Conservation (phyloP, 768 basidiomycete genomes). For the Strobilomyces echinocephalus region DNA sequence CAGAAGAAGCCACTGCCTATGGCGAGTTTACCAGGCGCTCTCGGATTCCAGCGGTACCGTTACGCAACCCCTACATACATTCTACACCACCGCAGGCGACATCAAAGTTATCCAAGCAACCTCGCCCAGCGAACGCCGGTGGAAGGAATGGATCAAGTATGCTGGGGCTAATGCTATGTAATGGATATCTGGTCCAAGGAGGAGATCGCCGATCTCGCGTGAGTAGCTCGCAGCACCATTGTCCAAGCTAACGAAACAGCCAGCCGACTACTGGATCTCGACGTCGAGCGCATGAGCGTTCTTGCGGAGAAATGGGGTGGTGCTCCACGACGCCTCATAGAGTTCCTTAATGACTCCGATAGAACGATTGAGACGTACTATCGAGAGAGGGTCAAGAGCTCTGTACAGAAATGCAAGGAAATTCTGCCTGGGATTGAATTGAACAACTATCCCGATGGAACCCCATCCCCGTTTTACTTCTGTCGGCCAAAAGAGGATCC, state of each 20-base stretch:
- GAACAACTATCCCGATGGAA: no score
- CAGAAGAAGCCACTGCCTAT: neutral
- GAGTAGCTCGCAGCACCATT: neutral
- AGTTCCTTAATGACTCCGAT: neutral
- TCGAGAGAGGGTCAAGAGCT: accelerated
- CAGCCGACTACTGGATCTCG: neutral
- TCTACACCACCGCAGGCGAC: accelerated
- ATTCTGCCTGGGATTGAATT: neutral
- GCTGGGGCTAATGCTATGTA: no score
- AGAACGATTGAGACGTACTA: accelerated
- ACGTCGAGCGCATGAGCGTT: neutral
- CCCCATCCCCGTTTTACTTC: neutral
- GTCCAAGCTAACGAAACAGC: neutral
- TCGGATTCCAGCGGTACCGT: neutral
- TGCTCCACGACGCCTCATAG: neutral
- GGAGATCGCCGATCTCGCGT: no score
- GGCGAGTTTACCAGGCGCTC: neutral
- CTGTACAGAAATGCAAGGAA: neutral
- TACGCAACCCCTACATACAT: neutral
- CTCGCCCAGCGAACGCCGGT: neutral
- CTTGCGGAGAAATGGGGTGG: neutral
- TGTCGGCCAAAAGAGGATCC: no score
- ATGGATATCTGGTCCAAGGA: no score
- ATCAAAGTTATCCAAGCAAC: neutral
- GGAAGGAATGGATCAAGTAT: slow-evolving; percentile 1